phyloP scores from a whole-genome alignment of 1,284 basidiomycete species.

The Cronartium quercuum region DNA sequence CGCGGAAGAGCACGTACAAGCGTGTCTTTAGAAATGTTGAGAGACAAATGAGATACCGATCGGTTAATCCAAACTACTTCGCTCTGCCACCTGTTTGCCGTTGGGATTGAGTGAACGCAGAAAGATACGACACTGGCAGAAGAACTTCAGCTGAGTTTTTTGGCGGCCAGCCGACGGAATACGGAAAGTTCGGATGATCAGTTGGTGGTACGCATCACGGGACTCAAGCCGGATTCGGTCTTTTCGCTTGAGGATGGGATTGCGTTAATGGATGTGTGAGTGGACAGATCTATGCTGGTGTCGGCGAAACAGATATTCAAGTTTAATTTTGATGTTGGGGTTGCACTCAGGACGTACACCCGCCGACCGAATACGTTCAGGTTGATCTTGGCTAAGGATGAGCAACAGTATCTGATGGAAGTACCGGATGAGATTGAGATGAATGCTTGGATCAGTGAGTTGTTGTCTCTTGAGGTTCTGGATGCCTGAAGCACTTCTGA shows the following conservation, averaged over 20 bases:
- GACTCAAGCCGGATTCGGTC: slow-evolving; percentile 79
- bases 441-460: slow-evolving; percentile 71
- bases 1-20: background rate
- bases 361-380: slow-evolving; percentile 62
- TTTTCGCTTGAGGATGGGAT: slow-evolving; percentile 70
- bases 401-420: slow-evolving; percentile 70
- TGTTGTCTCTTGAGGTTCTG: background rate
- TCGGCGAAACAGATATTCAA: background rate
- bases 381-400: slow-evolving; percentile 66
- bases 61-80: too few relatives aligned
- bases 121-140: slow-evolving; percentile 12
- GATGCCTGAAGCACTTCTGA: background rate
- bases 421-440: slow-evolving; percentile 66
- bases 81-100: too few relatives aligned
- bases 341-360: slow-evolving; percentile 53
- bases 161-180: slow-evolving; percentile 8
- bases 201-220: slow-evolving; percentile 46
- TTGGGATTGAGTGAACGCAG: background rate
- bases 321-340: background rate
- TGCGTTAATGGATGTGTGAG: slow-evolving; percentile 64
- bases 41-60: too few relatives aligned
- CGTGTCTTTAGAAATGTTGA: too few relatives aligned
- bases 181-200: slow-evolving; percentile 6
- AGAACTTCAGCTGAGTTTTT: slow-evolving; percentile 18
- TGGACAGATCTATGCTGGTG: background rate